These are phyloP conservation scores for Colletotrichum cereale DNA, from an alignment of 2,329 filamentous ascomycete species.

Conservation along the genomic window DNA sequence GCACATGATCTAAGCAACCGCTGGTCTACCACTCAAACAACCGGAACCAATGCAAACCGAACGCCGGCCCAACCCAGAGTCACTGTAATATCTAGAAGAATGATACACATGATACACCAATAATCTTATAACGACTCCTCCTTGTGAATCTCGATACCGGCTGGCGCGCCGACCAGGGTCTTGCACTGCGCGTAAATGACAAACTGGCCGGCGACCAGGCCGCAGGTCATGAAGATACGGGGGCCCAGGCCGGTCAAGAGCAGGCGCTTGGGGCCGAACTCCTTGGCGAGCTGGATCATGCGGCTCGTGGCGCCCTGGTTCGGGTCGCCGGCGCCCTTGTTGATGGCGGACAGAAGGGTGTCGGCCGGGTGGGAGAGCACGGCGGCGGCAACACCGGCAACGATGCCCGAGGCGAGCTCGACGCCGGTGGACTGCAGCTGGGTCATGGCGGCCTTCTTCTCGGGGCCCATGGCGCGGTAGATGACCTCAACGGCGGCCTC, in stretches of 20 bases:
- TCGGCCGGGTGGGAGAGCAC: slow-evolving; percentile 92
- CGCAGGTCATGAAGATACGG: slow-evolving; percentile 66
- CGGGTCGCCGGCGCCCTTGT: slow-evolving; percentile 65
- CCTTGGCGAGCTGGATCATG: slow-evolving; percentile 64
- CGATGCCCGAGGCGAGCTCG: slow-evolving; percentile 87
- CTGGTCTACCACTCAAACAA: slow-evolving; percentile 18
- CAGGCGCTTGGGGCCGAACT: slow-evolving; percentile 64
- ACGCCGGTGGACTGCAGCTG: slow-evolving; percentile 81
- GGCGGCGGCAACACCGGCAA: slow-evolving; percentile 89
- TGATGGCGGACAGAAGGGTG: slow-evolving; percentile 67
- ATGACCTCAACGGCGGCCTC: slow-evolving; percentile 87
- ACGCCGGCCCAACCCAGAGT: slow-evolving; percentile 9
- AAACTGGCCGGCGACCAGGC: slow-evolving; percentile 65
- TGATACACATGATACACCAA: not conserved
- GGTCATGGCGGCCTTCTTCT: slow-evolving; percentile 75
- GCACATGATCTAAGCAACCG: not conserved
- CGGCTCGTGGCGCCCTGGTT: slow-evolving; percentile 61
- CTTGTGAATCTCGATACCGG: slow-evolving; percentile 66
- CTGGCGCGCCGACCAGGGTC: slow-evolving; percentile 63
- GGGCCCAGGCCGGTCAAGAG: slow-evolving; percentile 62
- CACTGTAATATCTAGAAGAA: not conserved
- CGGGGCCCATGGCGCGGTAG: slow-evolving; percentile 75
- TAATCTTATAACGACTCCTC: slow-evolving; percentile 46
- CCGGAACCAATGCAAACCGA: slow-evolving; percentile 3
- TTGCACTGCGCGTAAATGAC: slow-evolving; percentile 69